Conservation (phyloP, 129 eudicot species). For the Flaveria bidentis region DNA sequence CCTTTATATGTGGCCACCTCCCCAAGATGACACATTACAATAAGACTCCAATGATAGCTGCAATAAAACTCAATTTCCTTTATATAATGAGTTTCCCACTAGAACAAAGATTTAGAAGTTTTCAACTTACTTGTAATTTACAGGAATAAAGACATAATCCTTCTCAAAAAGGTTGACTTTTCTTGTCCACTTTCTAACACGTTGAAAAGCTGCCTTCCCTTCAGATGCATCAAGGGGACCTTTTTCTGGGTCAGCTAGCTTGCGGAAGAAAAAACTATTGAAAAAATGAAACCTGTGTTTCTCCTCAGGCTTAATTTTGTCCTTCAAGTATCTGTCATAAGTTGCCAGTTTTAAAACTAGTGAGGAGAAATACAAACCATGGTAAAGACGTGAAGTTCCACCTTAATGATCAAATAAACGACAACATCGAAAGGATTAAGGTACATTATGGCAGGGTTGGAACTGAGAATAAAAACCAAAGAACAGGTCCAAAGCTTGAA, state of each 20-base stretch:
- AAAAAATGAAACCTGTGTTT: conserved; percentile 79
- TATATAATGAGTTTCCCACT: background rate
- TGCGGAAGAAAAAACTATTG: conserved; percentile 89
- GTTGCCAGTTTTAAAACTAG: conserved; percentile 16
- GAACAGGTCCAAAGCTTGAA: background rate
- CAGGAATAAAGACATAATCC: conserved; percentile 89
- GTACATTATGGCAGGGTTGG: background rate
- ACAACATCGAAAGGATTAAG: background rate
- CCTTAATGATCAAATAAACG: background rate
- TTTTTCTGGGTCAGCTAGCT: conserved; percentile 90
- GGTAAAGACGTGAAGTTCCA: background rate
- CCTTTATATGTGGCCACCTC: conserved; percentile 66
- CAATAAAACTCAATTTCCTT: background rate
- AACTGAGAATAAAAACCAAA: background rate
- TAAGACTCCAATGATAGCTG: conserved; percentile 96
- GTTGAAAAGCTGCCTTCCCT: conserved; percentile 83
- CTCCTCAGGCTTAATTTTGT: conserved; percentile 48
- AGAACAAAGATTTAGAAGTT: background rate
- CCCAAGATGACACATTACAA: conserved; percentile 85
- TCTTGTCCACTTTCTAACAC: conserved; percentile 98
- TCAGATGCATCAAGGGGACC: conserved; percentile 69
- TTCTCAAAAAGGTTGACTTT: conserved; percentile 85
- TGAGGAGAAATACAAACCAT: background rate
- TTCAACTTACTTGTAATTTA: conserved; percentile 75
- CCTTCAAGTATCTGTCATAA: conserved; percentile 68